Conservation (phyloP, 2,329 filamentous ascomycete species). For the Cladorrhinum sp. region DNA sequence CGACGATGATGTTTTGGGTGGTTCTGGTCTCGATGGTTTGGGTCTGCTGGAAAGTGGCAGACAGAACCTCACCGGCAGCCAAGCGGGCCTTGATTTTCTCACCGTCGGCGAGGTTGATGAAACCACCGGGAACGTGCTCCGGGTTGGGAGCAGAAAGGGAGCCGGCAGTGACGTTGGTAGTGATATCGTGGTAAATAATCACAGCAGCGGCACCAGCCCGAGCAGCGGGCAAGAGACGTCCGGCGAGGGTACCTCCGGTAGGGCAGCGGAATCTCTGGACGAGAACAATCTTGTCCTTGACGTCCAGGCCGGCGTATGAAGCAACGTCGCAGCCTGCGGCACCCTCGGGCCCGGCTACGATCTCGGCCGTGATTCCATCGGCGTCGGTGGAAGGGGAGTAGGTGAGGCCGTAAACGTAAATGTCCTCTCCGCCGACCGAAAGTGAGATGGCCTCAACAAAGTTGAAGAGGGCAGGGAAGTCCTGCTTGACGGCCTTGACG, state of each 20-base stretch:
- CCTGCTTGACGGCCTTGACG: conserved; percentile 43
- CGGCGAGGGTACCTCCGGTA: conserved; percentile 31
- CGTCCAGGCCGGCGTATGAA: conserved; percentile 37
- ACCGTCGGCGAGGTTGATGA: conserved; percentile 44
- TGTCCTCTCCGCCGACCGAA: conserved; percentile 34
- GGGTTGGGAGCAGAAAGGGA: conserved; percentile 31
- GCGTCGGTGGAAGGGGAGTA: conserved; percentile 47
- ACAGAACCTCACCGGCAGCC: conserved; percentile 37
- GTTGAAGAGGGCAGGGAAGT: conserved; percentile 46
- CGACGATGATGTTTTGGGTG: conserved; percentile 27
- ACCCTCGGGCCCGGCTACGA: conserved; percentile 40
- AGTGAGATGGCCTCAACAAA: conserved; percentile 40
- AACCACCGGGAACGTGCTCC: conserved; percentile 35
- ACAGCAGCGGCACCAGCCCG: conserved; percentile 40
- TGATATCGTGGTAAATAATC: conserved; percentile 40
- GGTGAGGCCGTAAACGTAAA: conserved; percentile 41
- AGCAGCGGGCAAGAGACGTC: conserved; percentile 36
- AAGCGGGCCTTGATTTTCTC: conserved; percentile 39
- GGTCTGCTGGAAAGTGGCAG: conserved; percentile 42
- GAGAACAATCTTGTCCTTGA: conserved; percentile 40
- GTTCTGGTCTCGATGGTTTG: conserved; percentile 32
- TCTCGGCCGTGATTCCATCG: conserved; percentile 40
- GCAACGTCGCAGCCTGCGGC: conserved; percentile 37
- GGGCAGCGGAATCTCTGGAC: conserved; percentile 41
- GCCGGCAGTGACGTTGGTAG: conserved; percentile 37